Base-by-base conservation (phyloP, 2,329 filamentous ascomycete genomes). In the Colletotrichum sansevieriae region DNA sequence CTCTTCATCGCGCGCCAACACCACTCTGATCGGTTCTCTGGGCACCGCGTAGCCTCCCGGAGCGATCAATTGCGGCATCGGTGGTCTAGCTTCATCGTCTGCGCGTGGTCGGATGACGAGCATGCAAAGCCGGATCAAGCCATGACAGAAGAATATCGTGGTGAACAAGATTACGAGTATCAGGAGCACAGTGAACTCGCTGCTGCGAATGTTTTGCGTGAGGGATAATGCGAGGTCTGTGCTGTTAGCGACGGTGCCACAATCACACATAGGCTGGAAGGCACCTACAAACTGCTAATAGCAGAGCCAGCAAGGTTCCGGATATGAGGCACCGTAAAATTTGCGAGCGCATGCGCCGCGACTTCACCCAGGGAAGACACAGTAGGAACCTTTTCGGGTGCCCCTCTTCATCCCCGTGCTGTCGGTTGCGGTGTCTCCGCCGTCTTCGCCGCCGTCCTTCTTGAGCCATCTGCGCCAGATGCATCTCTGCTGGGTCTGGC, bases 91-190 rank as follows among this genome's bases (percentile, higher is more conserved):
- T 43, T 70, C 64, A n/a, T 70, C 69, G 37, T 74, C 60, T 13
- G 60, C 39, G 15, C 59, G 66, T 80, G 83, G 83, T 41, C 84
- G 85, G 63, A 90, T 79, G 13, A 91, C 79, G 55, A 92, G 78
- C 79, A 97, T 86, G 78, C 88, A 90, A 4, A 97, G 84, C 18
- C 92, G 89, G 65, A 96, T 87, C 15, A 96, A 81, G 47, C 90
- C 88, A 79, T 97, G 93, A 75, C 89, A 91, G 83, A 97, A 96
- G 80, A 97, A 89, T 72, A 95, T 88, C 2, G 91, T 90, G 39
- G 91, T 86, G 60, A 91, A 83, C 59, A 97, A 81, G 65, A 97
- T 90, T 71, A 95, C 84, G 61, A 97, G 85, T 65, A 97, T 90
- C 68, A 97, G 85, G 61, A 97, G 83, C 68, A 97, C 88, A 74